These are phyloP conservation scores for Xylariaceae sp. DNA, from an alignment of 2,329 filamentous ascomycete genomes.

Conservation along the genomic window DNA sequence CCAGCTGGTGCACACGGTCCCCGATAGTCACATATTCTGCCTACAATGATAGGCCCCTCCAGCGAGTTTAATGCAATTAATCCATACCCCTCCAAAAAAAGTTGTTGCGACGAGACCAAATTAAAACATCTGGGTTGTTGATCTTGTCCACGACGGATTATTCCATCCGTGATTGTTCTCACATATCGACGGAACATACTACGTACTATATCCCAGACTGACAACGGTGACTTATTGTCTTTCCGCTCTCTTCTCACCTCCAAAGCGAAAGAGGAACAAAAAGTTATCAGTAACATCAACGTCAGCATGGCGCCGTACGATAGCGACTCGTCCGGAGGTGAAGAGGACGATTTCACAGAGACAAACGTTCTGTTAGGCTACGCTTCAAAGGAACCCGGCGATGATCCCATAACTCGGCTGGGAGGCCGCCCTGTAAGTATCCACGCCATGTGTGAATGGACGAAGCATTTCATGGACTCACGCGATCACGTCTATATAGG, in stretches of 20 bases:
- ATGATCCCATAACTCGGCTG: constrained; percentile 81
- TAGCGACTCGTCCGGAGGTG: constrained; percentile 74
- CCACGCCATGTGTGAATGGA: background rate
- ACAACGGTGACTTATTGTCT: background rate
- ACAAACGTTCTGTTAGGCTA: constrained; percentile 91
- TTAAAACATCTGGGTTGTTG: no score
- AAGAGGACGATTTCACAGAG: constrained; percentile 63
- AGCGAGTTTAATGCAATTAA: no score
- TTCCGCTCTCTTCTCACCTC: background rate
- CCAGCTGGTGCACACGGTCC: no score
- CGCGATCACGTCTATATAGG: constrained; percentile 42
- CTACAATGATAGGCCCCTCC: no score
- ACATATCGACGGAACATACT: no score
- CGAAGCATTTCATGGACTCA: constrained; percentile 19
- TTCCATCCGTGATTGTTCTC: no score
- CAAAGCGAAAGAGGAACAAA: background rate
- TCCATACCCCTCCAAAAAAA: no score
- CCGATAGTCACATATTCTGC: no score
- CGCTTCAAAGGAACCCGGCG: constrained; percentile 69
- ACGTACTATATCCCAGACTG: no score
- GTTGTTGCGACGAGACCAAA: no score
- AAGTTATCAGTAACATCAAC: no score
- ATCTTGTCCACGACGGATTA: no score
- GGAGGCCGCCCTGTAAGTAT: constrained; percentile 75
- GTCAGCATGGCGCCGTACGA: constrained; percentile 54